These are phyloP conservation scores for Xerocomus minutiporus DNA, from an alignment of 1,284 basidiomycete genomes.

Conservation along the genomic window DNA sequence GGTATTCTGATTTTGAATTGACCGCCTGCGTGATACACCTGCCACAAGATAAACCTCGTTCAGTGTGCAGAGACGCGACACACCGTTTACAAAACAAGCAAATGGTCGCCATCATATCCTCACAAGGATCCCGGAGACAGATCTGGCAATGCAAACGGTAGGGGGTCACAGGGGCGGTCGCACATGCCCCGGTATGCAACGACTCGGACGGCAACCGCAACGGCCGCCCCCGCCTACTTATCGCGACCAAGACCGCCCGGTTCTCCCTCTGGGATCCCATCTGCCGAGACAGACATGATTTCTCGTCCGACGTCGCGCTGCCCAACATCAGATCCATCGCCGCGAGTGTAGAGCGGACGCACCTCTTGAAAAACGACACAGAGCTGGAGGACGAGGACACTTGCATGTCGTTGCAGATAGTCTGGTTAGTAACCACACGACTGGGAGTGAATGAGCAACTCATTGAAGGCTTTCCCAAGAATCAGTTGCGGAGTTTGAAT, in stretches of 20 bases:
- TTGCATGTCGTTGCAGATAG: constrained; percentile 1
- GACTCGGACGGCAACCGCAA: constrained; percentile 16
- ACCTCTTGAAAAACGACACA: constrained; percentile 21
- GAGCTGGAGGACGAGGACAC: constrained; percentile 7
- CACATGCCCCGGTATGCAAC: constrained; percentile 1
- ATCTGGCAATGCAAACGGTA: constrained; percentile 41
- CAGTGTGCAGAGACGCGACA: too few relatives aligned
- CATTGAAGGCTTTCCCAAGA: too few relatives aligned
- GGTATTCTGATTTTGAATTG: constrained; percentile 42
- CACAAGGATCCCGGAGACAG: constrained; percentile 41
- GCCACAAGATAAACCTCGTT: too few relatives aligned
- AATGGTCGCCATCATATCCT: constrained; percentile 48
- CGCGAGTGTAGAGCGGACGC: background rate
- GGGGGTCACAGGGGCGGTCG: too few relatives aligned
- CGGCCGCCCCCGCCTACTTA: constrained; percentile 19
- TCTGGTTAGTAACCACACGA: background rate
- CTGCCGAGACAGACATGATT: constrained; percentile 31
- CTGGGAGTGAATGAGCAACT: too few relatives aligned
- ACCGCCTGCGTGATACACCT: constrained; percentile 20
- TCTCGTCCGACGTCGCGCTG: constrained; percentile 11
- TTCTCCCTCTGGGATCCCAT: constrained; percentile 32
- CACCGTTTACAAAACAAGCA: constrained; percentile 45
- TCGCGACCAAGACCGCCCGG: constrained; percentile 30
- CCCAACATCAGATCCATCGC: too few relatives aligned
- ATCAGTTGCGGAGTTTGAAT: too few relatives aligned